Evolutionary conservation across 2,329 filamentous ascomycete genomes (phyloP), one percentile per base, ranked within the genome.

Genomic region (Aspergillus sp.): DNA sequence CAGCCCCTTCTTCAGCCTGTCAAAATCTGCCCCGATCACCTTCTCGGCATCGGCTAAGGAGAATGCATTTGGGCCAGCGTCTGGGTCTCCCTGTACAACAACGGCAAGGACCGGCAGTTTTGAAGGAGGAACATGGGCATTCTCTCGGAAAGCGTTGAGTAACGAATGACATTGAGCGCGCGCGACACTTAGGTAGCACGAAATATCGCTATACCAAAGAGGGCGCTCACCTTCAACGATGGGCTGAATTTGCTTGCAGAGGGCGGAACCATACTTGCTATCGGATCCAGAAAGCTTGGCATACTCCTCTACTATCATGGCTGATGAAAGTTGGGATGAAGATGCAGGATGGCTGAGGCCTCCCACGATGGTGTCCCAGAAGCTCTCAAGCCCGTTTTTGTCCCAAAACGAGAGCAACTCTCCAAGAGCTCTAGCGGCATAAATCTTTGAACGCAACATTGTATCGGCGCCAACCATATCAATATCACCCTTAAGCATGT

Each of bases 401-500:
- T 92, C 90, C 72, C 96, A 88, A 39, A 87, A 76, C 15, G 88
- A 86, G 79, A 99, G 90, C 43, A 96, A 83, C 63, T 91, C 84
- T 35, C 93, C 95, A 74, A 99, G 87, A 2, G 95, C 95, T 68
- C 85, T 87, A 19, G 93, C 90, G 12, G 93, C 91, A 58, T 87
- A 90, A n/a, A 96, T 88, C 64, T 93, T 90, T 7, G 93, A 96
- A 60, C 93, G 87, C 50, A 98, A 86, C 73, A 99, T 85, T 6
- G 88, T 88, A 59, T 99, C 95, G 67, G 90, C 85, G 33, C 95
- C 93, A 25, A 99, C 93, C 43, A 99, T 82, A 70, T 99, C 96
- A 47, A 98, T 88, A 68, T 99, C 96, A 52, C 96, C 95, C 71
- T 93, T 90, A 80, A 99, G 92, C 89, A 99, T 97, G 65, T 96